Percentiles rank a stretch among this genome's conserved stretches.
phyloP scores from a whole-genome alignment of 176 grass and related monocot genomes.

The Tillandsia leiboldiana region DNA sequence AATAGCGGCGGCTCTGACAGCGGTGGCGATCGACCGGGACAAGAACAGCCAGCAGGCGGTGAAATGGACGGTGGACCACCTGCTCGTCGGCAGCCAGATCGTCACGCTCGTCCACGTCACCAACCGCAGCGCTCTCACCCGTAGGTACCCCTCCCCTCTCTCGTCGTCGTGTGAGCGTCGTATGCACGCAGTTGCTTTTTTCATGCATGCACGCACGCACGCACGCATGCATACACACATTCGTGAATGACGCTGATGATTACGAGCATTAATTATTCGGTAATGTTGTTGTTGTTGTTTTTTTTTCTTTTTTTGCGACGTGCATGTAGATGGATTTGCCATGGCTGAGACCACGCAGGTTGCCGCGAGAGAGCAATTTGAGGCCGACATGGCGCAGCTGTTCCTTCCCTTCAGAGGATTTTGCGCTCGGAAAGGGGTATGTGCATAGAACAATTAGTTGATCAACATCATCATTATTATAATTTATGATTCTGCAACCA shows the following conservation, averaged over 20 bases:
- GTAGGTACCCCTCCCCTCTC: constrained; percentile 42
- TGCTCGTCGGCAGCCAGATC: constrained; percentile 37
- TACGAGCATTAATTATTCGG: background rate
- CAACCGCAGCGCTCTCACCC: constrained; percentile 26
- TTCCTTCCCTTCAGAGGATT: constrained; percentile 64
- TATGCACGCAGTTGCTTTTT: constrained; percentile 4
- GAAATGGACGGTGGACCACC: constrained; percentile 74
- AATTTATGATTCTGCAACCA: background rate
- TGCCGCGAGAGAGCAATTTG: constrained; percentile 29
- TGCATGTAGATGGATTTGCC: constrained; percentile 44
- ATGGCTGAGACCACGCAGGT: constrained; percentile 29
- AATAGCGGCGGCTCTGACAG: constrained; percentile 9
- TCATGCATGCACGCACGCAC: constrained; percentile 1
- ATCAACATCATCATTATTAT: background rate
- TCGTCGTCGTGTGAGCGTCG: background rate
- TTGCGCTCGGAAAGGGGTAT: constrained; percentile 61
- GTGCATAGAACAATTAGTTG: background rate
- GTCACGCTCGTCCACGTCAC: constrained; percentile 69
- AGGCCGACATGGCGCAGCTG: constrained; percentile 54
- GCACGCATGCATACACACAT: background rate
- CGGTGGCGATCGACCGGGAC: constrained; percentile 49
- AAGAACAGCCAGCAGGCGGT: constrained; percentile 71
- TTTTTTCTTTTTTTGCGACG: background rate
- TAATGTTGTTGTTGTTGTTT: background rate
- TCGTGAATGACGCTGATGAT: background rate